A percentile compares a stretch with the other conserved stretches of the same genome.
phyloP scores from a whole-genome alignment of 805 yeast species.

The Metschnikowia dekortorum region DNA sequence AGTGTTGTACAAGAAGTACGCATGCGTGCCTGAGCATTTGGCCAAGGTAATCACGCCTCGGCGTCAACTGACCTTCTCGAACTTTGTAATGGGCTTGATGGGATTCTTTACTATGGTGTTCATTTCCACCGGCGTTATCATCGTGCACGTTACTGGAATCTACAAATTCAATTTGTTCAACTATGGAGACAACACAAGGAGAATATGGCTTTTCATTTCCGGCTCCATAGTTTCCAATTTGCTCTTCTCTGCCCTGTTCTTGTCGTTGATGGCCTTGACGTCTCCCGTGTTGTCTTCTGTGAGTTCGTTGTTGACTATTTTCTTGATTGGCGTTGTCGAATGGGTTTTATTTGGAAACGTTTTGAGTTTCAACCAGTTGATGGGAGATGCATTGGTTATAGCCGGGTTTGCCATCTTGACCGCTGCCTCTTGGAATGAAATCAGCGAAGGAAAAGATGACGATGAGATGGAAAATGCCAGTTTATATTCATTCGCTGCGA shows the following conservation, averaged over 20 bases:
- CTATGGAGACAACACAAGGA: conserved; percentile 33
- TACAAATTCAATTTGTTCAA: conserved; percentile 56
- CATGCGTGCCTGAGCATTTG: conserved; percentile 66
- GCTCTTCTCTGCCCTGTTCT: conserved; percentile 64
- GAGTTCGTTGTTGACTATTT: conserved; percentile 63
- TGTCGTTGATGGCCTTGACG: conserved; percentile 76
- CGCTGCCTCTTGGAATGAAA: conserved; percentile 62
- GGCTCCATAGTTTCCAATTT: conserved; percentile 61
- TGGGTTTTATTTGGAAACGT: conserved; percentile 60
- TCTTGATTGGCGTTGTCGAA: conserved; percentile 74
- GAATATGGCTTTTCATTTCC: conserved; percentile 43
- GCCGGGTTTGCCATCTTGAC: conserved; percentile 66
- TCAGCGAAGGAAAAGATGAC: conserved; percentile 45
- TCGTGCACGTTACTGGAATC: conserved; percentile 50
- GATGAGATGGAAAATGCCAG: conserved; percentile 41
- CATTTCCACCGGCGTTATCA: conserved; percentile 45
- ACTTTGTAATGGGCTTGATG: conserved; percentile 63
- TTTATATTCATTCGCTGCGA: conserved; percentile 40
- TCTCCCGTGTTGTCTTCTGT: conserved; percentile 78
- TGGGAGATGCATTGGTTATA: conserved; percentile 68
- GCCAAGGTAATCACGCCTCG: conserved; percentile 43
- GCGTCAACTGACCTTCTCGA: conserved; percentile 77
- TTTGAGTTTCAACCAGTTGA: conserved; percentile 51
- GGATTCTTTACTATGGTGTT: conserved; percentile 54
- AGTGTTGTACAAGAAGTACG: conserved; percentile 69